A percentile compares a stretch with the other conserved stretches of the same genome.
Evolutionary conservation across 768 basidiomycete genomes (phyloP).

Genomic region (Trametes gibbosa): DNA sequence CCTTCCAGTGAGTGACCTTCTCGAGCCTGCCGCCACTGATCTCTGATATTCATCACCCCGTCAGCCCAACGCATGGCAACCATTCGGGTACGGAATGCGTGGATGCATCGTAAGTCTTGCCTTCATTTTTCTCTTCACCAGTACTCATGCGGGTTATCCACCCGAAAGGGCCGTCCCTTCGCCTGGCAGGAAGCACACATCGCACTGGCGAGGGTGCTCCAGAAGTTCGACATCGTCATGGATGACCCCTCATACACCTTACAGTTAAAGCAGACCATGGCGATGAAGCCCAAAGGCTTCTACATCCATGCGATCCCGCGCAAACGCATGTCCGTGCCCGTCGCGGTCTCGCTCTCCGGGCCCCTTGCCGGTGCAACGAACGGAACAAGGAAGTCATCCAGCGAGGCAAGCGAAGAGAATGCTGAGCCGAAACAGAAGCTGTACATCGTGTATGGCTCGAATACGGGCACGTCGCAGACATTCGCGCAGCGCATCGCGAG

Average conservation of each 20-base stretch:
- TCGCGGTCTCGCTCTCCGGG: conserved; percentile 19
- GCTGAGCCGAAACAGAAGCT: conserved; percentile 28
- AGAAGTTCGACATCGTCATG: conserved; percentile 44
- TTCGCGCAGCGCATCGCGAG: conserved; percentile 46
- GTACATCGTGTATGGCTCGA: conserved; percentile 45
- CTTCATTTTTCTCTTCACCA: neutral
- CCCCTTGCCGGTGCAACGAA: conserved; percentile 7
- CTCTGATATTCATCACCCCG: neutral
- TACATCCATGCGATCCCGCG: conserved; percentile 40
- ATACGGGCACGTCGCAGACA: conserved; percentile 47
- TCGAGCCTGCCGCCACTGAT: neutral
- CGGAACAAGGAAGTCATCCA: neutral
- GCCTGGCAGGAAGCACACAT: conserved; percentile 47
- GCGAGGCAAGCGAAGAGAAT: neutral
- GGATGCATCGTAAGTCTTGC: conserved; percentile 26
- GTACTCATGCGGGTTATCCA: too few species aligned
- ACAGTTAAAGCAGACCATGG: conserved; percentile 42
- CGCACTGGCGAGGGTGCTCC: conserved; percentile 39
- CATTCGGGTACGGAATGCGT: conserved; percentile 32
- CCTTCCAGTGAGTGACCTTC: conserved; percentile 36
- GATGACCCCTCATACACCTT: conserved; percentile 43
- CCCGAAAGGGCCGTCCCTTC: conserved; percentile 37
- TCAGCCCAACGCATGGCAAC: conserved; percentile 44
- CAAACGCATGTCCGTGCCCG: conserved; percentile 12
- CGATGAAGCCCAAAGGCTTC: conserved; percentile 46